Base-by-base conservation (phyloP, 1,139 yeast genomes). In the Suhomyces bribrorum region DNA sequence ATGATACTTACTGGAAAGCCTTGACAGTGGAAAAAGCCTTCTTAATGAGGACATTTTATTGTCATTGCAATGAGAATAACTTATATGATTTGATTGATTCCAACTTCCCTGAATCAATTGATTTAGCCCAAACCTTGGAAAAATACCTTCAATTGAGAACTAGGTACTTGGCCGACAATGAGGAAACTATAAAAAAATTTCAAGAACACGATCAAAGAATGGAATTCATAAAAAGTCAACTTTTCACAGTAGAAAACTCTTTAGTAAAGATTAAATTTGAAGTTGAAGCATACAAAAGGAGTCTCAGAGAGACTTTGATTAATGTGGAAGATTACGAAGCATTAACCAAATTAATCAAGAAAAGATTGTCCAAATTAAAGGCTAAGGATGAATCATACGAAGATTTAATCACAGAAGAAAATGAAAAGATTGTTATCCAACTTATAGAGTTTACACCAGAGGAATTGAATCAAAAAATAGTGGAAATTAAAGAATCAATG, bases 91-190 rank as follows among this genome's bases (percentile, higher is more conserved):
- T 77, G 15, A 69, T 87, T 15, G 97, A 90, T 33, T 68, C 72
- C 14, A 79, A 78, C 46, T 83, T 83, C 59, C 96, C 97, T 0
- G 97, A 88, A 48, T 77, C 95, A 9, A 73, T 90, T 4, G 81
- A 75, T 37, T 69, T 89, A 42, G 86, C 96, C 1, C 73, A 69
- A 41, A 71, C 75, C 9, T 66, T 81, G 30, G 75, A 69, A 46
- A 72, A 66, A 43, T 86, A 80, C 57, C 65, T 81, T 31, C 66
- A 67, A 22, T 61, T 69, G 37, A 64, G 86, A 41, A 66, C 61
- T 15, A 53, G 61, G 6, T 61, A 64, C 26, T 46, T 69, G 24
- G 59, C 60, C 17, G 62, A 59, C 22, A 61, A 71, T 29, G 64
- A 61, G 23, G 51, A 46, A 14, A 46, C 59, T 15, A 44, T 47